phyloP scores from a whole-genome alignment of 2,329 filamentous ascomycete genomes.

The Lasiodiplodia theobromae region DNA sequence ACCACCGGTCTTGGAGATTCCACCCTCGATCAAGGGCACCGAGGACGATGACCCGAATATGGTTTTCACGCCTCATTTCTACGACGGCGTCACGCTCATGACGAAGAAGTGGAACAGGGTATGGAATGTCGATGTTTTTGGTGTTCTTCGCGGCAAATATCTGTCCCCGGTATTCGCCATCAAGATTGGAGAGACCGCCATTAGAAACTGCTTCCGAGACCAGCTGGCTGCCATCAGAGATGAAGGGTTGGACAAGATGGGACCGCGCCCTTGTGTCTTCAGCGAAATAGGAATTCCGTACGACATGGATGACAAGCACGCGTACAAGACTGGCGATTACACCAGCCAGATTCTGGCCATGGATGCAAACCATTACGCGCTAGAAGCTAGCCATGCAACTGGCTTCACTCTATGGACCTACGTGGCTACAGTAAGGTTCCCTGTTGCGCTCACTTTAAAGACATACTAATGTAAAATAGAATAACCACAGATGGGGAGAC shows the following conservation, averaged over 20 bases:
- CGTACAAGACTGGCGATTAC: slow-evolving; percentile 95
- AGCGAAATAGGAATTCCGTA: slow-evolving; percentile 98
- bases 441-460: slow-evolving; percentile 15
- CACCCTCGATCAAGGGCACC: slow-evolving; percentile 85
- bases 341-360: slow-evolving; percentile 89
- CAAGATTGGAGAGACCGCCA: slow-evolving; percentile 90
- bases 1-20: slow-evolving; percentile 89
- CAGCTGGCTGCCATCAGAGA: slow-evolving; percentile 83
- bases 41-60: slow-evolving; percentile 87
- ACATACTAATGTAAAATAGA: slow-evolving; percentile 57
- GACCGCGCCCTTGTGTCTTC: slow-evolving; percentile 85
- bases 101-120: slow-evolving; percentile 98
- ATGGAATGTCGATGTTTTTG: slow-evolving; percentile 97
- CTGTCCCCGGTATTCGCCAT: slow-evolving; percentile 88
- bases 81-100: slow-evolving; percentile 95
- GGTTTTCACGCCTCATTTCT: slow-evolving; percentile 94
- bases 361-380: slow-evolving; percentile 93
- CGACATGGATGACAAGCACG: slow-evolving; percentile 96
- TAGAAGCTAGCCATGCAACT: slow-evolving; percentile 83
- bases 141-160: slow-evolving; percentile 88
- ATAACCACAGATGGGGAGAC: slow-evolving; percentile 88
- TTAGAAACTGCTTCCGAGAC: slow-evolving; percentile 89
- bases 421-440: slow-evolving; percentile 65
- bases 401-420: slow-evolving; percentile 94
- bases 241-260: slow-evolving; percentile 88